Base-by-base conservation (phyloP, 1,284 basidiomycete genomes). In the Cystobasidiaceae sp. region DNA sequence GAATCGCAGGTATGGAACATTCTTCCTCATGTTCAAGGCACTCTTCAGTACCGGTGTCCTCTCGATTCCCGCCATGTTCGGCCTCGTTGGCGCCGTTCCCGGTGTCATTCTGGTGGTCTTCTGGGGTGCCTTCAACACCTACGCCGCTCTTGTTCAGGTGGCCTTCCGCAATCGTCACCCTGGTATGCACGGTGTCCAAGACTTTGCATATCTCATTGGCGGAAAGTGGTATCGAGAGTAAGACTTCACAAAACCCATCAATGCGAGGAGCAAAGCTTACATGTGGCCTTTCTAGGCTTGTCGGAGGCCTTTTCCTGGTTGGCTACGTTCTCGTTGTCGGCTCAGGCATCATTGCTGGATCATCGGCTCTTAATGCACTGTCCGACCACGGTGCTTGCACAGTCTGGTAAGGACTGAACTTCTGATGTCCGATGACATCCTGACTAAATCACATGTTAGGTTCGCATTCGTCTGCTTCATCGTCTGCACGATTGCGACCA, bases 331-430 rank as follows among this genome's bases (percentile, higher is more conserved):
- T 60, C 17, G 44, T 60, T 1, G 25, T 32, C 1, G 57, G 44
- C 23, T 49, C 57, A 4, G 44, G 57, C 64, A 71, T 76, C 28
- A 75, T 77, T 52, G 76, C 66, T 9, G 67, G 64, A 2, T 46
- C 60, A 9, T 44, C 60, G 13, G 70, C 77, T 59, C 74, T 87
- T 60, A 86, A 86, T 77, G 85, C 84, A 0, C 78, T 87, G 3
- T 80, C 81, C 1, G 78, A 82, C 69, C 81, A 80, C 23, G 79
- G 81, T 0, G 73, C 78, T 27, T 85, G 83, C 75, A 84, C 84
- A 0, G 77, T 78, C 0, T 86, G 84, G 77, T 81, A 80, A 55
- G 78, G 80, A 17, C 75, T 82, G 68, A 41, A 8, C 11, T 11
- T 9, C 9, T 28, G 46, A 19, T 19, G 46, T 11, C 3, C 9